Percentiles rank a stretch among this genome's conserved stretches.
These are phyloP conservation scores for Aspergillus sp. DNA, from an alignment of 2,329 filamentous ascomycete genomes.

Conservation along the genomic window DNA sequence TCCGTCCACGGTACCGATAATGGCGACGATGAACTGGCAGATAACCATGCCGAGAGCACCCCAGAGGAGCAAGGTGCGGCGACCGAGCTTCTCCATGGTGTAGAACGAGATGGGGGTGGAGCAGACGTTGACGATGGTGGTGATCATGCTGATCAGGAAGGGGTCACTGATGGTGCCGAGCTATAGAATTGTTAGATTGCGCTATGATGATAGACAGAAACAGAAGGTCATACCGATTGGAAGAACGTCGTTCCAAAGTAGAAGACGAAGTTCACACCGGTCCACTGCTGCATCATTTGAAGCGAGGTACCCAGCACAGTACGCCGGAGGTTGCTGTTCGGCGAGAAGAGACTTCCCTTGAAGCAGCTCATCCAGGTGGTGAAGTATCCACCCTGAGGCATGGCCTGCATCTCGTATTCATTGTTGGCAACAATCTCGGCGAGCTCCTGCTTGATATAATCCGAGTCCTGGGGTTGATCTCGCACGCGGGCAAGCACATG, in stretches of 20 bases:
- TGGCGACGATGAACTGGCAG: conserved; percentile 84
- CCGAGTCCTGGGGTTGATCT: conserved; percentile 69
- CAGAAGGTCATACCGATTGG: conserved; percentile 39
- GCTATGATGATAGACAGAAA: background rate
- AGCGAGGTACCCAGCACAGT: conserved; percentile 70
- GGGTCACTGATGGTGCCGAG: conserved; percentile 73
- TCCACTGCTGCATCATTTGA: conserved; percentile 80
- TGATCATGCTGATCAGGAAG: conserved; percentile 82
- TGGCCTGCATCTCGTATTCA: conserved; percentile 73
- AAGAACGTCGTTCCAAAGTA: conserved; percentile 86
- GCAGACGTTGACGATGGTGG: conserved; percentile 82
- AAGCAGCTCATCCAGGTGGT: conserved; percentile 68
- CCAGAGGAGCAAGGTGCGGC: conserved; percentile 74
- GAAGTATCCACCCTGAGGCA: conserved; percentile 65
- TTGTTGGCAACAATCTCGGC: conserved; percentile 87
- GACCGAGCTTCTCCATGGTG: conserved; percentile 77
- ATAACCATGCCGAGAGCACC: conserved; percentile 80
- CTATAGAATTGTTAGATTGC: conserved; percentile 34
- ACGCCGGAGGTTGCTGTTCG: conserved; percentile 60
- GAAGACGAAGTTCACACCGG: conserved; percentile 92
- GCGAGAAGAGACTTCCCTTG: conserved; percentile 53
- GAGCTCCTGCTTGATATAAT: conserved; percentile 75
- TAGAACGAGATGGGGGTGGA: conserved; percentile 88
- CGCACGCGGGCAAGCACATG: conserved; percentile 65
- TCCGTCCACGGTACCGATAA: conserved; percentile 65